Evolutionary conservation across 2,329 filamentous ascomycete genomes (phyloP).

Genomic region (Colletotrichum sp.): DNA sequence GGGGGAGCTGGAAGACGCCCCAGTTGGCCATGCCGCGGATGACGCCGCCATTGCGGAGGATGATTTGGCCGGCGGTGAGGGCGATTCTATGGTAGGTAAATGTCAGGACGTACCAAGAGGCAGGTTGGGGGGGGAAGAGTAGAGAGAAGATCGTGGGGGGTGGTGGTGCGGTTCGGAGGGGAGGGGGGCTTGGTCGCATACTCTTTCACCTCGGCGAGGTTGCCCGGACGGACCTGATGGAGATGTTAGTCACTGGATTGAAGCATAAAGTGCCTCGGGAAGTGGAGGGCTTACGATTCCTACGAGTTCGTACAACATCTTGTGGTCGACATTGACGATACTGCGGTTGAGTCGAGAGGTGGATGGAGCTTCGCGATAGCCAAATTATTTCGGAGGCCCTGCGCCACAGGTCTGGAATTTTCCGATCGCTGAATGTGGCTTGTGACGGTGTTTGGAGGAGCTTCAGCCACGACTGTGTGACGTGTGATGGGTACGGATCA

Average conservation of each 20-base stretch:
- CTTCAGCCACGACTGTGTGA: conserved; percentile 7
- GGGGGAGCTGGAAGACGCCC: conserved; percentile 89
- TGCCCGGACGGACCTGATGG: conserved; percentile 85
- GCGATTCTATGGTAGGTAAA: conserved; percentile 70
- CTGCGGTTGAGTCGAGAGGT: background rate
- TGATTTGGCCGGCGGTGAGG: conserved; percentile 79
- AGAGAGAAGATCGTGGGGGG: background rate
- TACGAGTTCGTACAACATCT: conserved; percentile 97
- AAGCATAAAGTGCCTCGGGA: background rate
- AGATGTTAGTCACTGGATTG: background rate
- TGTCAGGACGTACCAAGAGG: background rate
- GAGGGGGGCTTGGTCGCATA: conserved; percentile 50
- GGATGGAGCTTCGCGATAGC: conserved; percentile 6
- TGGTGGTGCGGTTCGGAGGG: background rate
- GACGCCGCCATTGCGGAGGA: conserved; percentile 85
- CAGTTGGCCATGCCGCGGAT: conserved; percentile 94
- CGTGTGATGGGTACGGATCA: background rate
- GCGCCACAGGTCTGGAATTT: conserved; percentile 13
- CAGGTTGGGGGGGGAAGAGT: background rate
- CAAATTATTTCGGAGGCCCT: conserved; percentile 10
- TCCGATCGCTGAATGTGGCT: background rate
- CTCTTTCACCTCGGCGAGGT: conserved; percentile 93
- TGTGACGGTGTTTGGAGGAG: background rate
- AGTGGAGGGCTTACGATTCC: conserved; percentile 75
- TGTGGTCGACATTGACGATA: conserved; percentile 38